A percentile compares a stretch with the other conserved stretches of the same genome.
Conservation (phyloP, 2,329 filamentous ascomycete species). For the Paecilomyces variotii region DNA sequence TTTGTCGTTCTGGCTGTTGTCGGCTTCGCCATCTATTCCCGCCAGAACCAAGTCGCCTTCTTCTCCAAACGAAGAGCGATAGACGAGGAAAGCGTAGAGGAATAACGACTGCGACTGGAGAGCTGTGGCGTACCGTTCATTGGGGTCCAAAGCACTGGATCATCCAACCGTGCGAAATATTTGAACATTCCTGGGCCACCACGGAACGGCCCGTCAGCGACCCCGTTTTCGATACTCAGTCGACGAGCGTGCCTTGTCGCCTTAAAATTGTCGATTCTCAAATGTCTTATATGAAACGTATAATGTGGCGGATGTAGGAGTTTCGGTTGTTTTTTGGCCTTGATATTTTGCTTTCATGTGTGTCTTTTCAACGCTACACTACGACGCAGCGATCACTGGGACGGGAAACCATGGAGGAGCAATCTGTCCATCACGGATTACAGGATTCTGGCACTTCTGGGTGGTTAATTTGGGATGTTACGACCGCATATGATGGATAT, state of each 20-base stretch:
- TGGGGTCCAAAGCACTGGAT: neutral
- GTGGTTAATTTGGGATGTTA: neutral
- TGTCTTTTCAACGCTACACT: neutral
- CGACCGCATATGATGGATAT: neutral
- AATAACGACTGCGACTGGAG: neutral
- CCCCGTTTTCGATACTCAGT: neutral
- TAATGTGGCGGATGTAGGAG: neutral
- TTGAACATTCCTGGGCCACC: neutral
- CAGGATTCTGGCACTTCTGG: neutral
- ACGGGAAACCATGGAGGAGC: neutral
- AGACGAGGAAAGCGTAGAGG: slow-evolving; percentile 17
- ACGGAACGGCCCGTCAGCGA: neutral
- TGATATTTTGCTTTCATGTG: neutral
- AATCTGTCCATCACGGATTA: neutral
- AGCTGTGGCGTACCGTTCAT: neutral
- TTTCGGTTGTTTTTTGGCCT: neutral
- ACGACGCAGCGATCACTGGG: neutral
- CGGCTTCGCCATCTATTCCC: slow-evolving; percentile 29
- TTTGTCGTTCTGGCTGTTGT: slow-evolving; percentile 39
- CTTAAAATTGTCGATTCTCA: neutral
- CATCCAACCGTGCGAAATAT: neutral
- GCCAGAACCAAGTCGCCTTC: slow-evolving; percentile 24
- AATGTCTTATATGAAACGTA: neutral
- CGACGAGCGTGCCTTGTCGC: neutral
- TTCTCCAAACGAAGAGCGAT: slow-evolving; percentile 19